These are phyloP conservation scores for Avena sativa DNA, from an alignment of 176 grass and related monocot species.

Conservation along the genomic window DNA sequence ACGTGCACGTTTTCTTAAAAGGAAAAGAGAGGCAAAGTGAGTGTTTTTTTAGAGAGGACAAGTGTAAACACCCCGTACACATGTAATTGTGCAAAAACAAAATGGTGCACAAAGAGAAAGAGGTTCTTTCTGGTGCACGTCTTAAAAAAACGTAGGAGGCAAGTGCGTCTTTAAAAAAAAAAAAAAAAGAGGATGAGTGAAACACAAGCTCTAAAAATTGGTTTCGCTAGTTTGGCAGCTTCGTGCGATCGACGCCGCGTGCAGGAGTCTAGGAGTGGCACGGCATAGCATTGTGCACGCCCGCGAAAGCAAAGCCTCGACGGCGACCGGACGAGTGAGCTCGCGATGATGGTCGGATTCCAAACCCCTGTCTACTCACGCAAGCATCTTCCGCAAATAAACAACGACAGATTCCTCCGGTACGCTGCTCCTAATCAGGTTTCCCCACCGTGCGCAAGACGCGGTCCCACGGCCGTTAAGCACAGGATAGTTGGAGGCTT, in stretches of 20 bases:
- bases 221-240: background rate
- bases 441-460: background rate
- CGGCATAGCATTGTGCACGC: background rate
- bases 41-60: no score
- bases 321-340: slow-evolving; percentile 34
- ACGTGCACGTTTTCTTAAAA: no score
- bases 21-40: no score
- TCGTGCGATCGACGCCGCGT: background rate
- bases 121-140: no score
- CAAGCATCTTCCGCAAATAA: background rate
- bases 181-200: background rate
- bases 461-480: background rate
- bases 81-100: background rate
- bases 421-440: background rate
- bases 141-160: no score
- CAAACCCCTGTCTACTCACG: background rate
- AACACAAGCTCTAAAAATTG: background rate
- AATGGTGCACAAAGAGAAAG: background rate
- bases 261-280: background rate
- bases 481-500: background rate
- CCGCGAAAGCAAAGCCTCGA: slow-evolving; percentile 16
- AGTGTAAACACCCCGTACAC: background rate
- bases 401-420: background rate
- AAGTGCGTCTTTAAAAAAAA: no score
- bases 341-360: background rate